These are phyloP conservation scores for Thermomucor indicae-seudaticae DNA, from an alignment of 371 early-diverging fungal genomes.

Conservation along the genomic window DNA sequence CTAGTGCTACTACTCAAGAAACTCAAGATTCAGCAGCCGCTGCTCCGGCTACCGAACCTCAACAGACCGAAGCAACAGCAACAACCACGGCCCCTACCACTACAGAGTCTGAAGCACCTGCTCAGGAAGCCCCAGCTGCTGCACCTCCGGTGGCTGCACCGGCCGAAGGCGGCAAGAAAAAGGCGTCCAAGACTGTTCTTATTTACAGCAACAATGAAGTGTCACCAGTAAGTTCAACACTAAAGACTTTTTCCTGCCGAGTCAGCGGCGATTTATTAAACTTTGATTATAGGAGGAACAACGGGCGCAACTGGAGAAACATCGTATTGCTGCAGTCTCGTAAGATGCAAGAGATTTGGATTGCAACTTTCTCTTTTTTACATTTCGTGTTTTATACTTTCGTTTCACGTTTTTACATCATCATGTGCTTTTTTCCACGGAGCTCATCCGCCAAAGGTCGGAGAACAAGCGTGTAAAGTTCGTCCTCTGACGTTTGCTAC, in stretches of 20 bases:
- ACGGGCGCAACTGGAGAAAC: slow-evolving; percentile 13
- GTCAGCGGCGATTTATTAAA: no score
- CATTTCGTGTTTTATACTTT: no score
- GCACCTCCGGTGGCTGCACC: slow-evolving; percentile 3
- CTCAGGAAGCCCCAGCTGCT: slow-evolving; percentile 1
- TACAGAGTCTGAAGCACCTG: not conserved
- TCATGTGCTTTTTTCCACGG: no score
- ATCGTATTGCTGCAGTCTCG: slow-evolving; percentile 9
- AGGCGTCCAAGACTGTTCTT: slow-evolving; percentile 32
- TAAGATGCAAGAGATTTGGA: slow-evolving; percentile 4
- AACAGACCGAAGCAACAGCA: not conserved
- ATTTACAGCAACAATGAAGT: slow-evolving; percentile 36
- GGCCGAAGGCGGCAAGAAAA: slow-evolving; percentile 25
- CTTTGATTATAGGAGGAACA: slow-evolving; percentile 11
- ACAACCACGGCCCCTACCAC: not conserved
- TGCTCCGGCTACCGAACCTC: not conserved
- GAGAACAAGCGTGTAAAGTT: no score
- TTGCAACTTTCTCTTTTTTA: no score
- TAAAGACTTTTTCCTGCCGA: no score
- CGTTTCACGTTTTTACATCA: no score
- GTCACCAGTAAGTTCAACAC: slow-evolving; percentile 42
- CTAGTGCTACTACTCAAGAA: slow-evolving; percentile 5
- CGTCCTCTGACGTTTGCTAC: no score
- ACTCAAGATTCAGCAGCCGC: no score
- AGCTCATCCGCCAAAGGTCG: no score